Evolutionary conservation across 73 alveolate genomes (phyloP), one percentile per base, ranked within the genome.

Genomic region (Effrenium voratum): DNA sequence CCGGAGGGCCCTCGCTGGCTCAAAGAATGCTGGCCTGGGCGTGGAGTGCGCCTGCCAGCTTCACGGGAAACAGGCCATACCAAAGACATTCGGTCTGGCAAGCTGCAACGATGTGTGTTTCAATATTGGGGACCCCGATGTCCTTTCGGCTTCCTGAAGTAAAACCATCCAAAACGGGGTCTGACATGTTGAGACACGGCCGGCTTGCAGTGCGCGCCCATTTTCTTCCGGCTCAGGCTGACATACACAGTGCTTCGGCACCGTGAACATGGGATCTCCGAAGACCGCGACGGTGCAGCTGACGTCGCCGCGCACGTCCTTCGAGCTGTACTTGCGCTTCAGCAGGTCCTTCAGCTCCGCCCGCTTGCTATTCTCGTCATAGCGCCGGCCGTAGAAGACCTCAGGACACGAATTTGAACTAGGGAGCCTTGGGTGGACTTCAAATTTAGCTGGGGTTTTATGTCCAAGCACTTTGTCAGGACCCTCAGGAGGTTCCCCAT

Each of bases 181-280:
- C n/a, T n/a, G n/a, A n/a, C n/a, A n/a, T n/a, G n/a, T n/a, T n/a
- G n/a, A n/a, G n/a, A n/a, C n/a, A n/a, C n/a, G n/a, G n/a, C n/a
- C n/a, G n/a, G n/a, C n/a, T n/a, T n/a, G 66, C 28, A 19, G 66
- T 10, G 19, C 10, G 77, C 40, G 15, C 77, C 15, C 77, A 32
- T 66, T 66, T 66, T 40, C 83, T 73, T 73, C 76, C 45, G 45
- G 4, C 45, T 28, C 40, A 59, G 93, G 93, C 70, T 87, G 95
- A 70, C 95, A 87, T n/a, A 87, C 80, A 68, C 95, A 87, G 63
- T 87, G 95, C 84, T 87, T 87, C 34, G 95, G 63, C 43, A 87
- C 49, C 63, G 95, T 87, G 95, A 87, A 87, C 40, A 63, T 19
- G 15, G 95, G 95, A 68, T 87, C 95, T 6, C 95, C 95, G 44